Base-by-base conservation (phyloP, 371 early-diverging fungal genomes). In the Massospora cicadina region DNA sequence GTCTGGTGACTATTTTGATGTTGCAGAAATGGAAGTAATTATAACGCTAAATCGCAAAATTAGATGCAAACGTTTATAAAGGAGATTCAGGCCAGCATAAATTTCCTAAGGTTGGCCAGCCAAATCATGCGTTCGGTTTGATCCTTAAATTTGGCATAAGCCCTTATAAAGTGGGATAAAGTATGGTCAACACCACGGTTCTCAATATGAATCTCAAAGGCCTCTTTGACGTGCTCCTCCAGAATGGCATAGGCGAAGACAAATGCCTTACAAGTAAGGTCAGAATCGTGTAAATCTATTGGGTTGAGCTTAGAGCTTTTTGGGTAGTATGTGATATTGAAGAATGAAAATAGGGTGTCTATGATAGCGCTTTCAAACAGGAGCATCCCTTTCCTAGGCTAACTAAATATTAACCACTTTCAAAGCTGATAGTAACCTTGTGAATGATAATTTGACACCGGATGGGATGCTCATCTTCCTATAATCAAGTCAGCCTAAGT, bases 91-190 rank as follows among this genome's bases (percentile, higher is more conserved):
- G 43, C 43, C 5, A 43, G 43, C 43, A 62, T 23, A n/a, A 62
- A 62, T 2, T 57, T n/a, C 25, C 27, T 57, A 25, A 57, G 21
- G 21, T 27, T n/a, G 23, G 10, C 10, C 3, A 60, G 31, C 60
- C 60, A 60, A 10, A 10, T 7, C 60, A 60, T 60, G 30, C 32
- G 32, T 23, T 60, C 60, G 21, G 7, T 28, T 30, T 60, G 60
- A n/a, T n/a, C 59, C 54, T 55, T 53, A 32, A 25, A 33, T 7
- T 24, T 25, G 75, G 72, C 55, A 75, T 74, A 31, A 78, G 80
- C 53, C 79, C 81, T 29, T 74, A 75, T 62, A 80, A 77, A 61
- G 77, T 79, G 68, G 76, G 79, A 72, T 69, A 71, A 58, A 69
- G 69, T 26, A 66, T 71, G 43, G 69, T 71, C 1, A 69, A 71